Base-by-base conservation (phyloP, 2,329 filamentous ascomycete species). In the Calonectria multiphialidica region DNA sequence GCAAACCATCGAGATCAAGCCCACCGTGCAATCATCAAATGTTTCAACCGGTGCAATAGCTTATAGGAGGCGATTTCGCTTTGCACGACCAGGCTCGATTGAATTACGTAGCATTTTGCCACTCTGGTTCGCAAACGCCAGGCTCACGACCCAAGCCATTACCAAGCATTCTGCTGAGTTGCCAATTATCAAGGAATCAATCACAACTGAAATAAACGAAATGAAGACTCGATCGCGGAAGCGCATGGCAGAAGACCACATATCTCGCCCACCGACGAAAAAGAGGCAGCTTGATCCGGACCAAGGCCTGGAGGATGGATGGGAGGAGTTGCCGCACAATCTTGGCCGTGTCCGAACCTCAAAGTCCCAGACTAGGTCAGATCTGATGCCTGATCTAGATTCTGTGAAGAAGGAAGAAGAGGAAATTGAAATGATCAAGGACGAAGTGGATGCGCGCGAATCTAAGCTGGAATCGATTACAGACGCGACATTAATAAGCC, bases 181-280 rank as follows among this genome's bases (percentile, higher is more conserved):
- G 15, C 16, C 10, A n/a, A 45, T 25, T 59, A 23, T 18, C 57
- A n/a, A 53, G 47, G 35, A 28, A 28, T 18, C 45, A 5, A 30
- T 8, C 12, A 5, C 1, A 7, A 33, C 28, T 10, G 40, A 28
- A 13, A 9, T 7, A 16, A 33, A 13, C 62, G 30, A 7, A n/a
- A 72, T 69, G 59, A 72, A 37, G 28, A 47, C 66, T n/a, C 49
- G 70, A 12, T 53, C 70, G 5, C 49, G 70, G 9, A 69, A 69
- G 21, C 59, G 70, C 18, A 13, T 23, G n/a, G 59, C 57, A 15
- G 61, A 59, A 5, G 23, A 23, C 8, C 28, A 25, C 2, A 18
- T 30, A 25, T 15, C 45, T 16, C 21, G 25, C 13, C 25, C 23
- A 35, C 40, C 35, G n/a, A 8, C 30, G 18, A 67, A 57, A 30